Conservation (phyloP, 768 basidiomycete species). For the Xanthoconium purpureum region DNA sequence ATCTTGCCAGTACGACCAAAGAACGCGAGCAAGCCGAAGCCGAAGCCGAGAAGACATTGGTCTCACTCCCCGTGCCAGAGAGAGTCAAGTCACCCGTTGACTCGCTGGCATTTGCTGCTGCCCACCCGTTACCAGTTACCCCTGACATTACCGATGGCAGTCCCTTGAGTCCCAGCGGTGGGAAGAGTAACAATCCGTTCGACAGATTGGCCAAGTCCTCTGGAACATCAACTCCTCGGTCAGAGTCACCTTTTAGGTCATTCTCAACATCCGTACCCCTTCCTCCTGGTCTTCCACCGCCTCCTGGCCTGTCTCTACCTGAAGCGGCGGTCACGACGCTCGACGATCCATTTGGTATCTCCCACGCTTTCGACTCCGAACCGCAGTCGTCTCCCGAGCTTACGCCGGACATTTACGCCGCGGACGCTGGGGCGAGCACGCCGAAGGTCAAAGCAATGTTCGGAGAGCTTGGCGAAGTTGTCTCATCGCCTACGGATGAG, state of each 20-base stretch:
- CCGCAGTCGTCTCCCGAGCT: slow-evolving; percentile 9
- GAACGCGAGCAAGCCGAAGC: slow-evolving; percentile 57
- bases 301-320: slow-evolving; percentile 11
- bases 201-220: slow-evolving; percentile 60
- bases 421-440: slow-evolving; percentile 20
- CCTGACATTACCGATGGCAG: slow-evolving; percentile 52
- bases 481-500: slow-evolving; percentile 37
- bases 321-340: slow-evolving; percentile 5
- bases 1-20: slow-evolving; percentile 47
- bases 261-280: slow-evolving; percentile 41
- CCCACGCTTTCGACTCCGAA: slow-evolving; percentile 23
- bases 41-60: slow-evolving; percentile 37
- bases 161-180: slow-evolving; percentile 42
- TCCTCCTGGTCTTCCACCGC: slow-evolving; percentile 29
- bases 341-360: slow-evolving; percentile 56
- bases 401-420: slow-evolving; percentile 20
- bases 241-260: slow-evolving; percentile 61
- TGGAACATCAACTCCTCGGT: slow-evolving; percentile 39
- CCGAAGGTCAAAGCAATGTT: slow-evolving; percentile 14
- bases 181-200: slow-evolving; percentile 91
- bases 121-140: slow-evolving; percentile 69
- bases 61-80: slow-evolving; percentile 22
- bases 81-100: slow-evolving; percentile 42
- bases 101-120: slow-evolving; percentile 57
- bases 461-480: slow-evolving; percentile 17